These are phyloP conservation scores for Amborella trichopoda DNA, from an alignment of 164 flowering plant species.

Conservation along the genomic window DNA sequence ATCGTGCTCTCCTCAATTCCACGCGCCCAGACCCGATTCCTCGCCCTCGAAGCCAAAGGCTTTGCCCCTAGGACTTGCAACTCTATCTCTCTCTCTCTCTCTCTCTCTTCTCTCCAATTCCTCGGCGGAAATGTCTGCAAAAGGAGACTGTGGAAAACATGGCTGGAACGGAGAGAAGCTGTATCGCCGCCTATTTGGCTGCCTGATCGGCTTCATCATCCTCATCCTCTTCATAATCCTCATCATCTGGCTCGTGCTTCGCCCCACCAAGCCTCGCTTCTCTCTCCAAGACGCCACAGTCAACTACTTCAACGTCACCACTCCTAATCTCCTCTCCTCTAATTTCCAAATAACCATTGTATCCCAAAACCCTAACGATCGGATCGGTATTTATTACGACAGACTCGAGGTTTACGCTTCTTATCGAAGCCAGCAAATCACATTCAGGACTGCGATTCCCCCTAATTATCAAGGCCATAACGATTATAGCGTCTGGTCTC, in stretches of 20 bases:
- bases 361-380: slow-evolving; percentile 56
- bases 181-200: slow-evolving; percentile 4
- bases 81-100: too few species aligned
- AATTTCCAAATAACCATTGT: slow-evolving; percentile 42
- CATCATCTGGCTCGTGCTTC: slow-evolving; percentile 21
- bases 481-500: slow-evolving; percentile 58
- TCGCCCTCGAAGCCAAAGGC: too few species aligned
- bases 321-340: slow-evolving; percentile 41
- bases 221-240: slow-evolving; percentile 14
- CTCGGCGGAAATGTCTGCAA: too few species aligned
- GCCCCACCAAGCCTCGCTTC: slow-evolving; percentile 38
- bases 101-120: too few species aligned
- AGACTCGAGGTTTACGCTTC: slow-evolving; percentile 43
- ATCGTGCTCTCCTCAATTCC: too few species aligned
- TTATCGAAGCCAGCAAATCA: slow-evolving; percentile 62
- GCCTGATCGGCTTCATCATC: slow-evolving; percentile 6
- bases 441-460: slow-evolving; percentile 32
- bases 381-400: slow-evolving; percentile 70
- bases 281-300: slow-evolving; percentile 70
- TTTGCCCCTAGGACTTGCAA: too few species aligned
- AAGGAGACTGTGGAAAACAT: slow-evolving; percentile 12
- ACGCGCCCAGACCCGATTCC: too few species aligned
- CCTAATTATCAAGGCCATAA: slow-evolving; percentile 62
- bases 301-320: slow-evolving; percentile 52
- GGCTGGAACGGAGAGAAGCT: background rate